These are phyloP conservation scores for Arabis hirsuta DNA, from an alignment of 345 rosid genomes.

Conservation along the genomic window DNA sequence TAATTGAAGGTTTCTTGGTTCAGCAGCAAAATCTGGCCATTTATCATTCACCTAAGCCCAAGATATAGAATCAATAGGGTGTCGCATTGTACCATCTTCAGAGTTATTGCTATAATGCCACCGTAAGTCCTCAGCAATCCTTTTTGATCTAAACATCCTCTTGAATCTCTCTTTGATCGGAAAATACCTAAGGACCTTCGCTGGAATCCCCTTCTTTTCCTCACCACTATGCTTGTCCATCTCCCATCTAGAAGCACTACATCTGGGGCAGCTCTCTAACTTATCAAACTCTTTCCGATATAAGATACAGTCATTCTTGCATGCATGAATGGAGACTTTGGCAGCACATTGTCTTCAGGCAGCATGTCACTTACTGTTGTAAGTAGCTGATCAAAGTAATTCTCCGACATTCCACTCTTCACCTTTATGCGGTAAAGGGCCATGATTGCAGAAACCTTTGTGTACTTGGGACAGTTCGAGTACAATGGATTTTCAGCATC, in stretches of 20 bases:
- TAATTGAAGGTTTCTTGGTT: no score
- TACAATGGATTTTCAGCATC: neutral
- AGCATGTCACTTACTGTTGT: neutral
- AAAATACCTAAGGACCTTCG: neutral
- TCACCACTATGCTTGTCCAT: neutral
- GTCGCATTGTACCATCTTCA: neutral
- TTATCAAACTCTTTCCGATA: neutral
- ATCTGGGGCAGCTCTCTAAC: neutral
- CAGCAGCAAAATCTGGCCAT: no score
- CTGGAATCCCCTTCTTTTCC: no score
- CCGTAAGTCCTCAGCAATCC: neutral
- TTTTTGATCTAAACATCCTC: neutral
- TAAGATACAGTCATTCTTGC: neutral
- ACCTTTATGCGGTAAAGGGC: neutral
- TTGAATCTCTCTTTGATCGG: neutral
- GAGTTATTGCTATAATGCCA: neutral
- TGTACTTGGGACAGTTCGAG: neutral
- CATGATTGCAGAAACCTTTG: neutral
- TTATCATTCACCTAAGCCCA: no score
- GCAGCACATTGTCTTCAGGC: neutral
- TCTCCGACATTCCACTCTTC: neutral
- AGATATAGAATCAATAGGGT: no score
- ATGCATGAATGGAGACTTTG: neutral
- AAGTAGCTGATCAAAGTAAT: neutral
- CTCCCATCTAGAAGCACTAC: neutral